Evolutionary conservation across 2,329 filamentous ascomycete species (phyloP).

Genomic region (Aspergillus ibericus): DNA sequence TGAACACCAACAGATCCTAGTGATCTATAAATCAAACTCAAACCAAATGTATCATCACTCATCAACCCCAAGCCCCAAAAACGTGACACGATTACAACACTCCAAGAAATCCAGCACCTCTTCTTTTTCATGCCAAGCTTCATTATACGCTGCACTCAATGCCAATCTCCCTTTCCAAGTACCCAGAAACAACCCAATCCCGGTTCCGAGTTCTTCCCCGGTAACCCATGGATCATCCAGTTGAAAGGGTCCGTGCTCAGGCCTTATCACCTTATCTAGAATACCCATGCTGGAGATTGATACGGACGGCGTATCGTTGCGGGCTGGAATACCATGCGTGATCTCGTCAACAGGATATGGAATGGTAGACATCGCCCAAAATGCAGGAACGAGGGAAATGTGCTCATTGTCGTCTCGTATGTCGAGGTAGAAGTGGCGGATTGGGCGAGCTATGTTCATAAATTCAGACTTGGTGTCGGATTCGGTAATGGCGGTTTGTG

Average conservation of each 20-base stretch:
- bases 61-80: constrained; percentile 5
- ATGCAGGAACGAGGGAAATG: constrained; percentile 18
- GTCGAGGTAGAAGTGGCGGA: constrained; percentile 20
- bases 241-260: constrained; percentile 27
- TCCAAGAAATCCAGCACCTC: constrained; percentile 20
- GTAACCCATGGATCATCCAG: constrained; percentile 46
- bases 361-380: constrained; percentile 22
- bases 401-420: constrained; percentile 23
- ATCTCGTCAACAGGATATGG: constrained; percentile 16
- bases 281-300: constrained; percentile 26
- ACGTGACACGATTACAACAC: constrained; percentile 16
- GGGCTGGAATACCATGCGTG: constrained; percentile 16
- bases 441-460: constrained; percentile 5
- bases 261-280: constrained; percentile 37
- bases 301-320: constrained; percentile 21
- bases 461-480: constrained; percentile 10
- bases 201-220: constrained; percentile 47
- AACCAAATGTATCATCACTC: too few relatives aligned
- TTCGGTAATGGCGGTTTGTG: not conserved
- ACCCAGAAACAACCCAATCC: constrained; percentile 42
- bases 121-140: constrained; percentile 42
- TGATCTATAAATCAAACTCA: too few relatives aligned
- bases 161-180: constrained; percentile 39
- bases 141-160: constrained; percentile 46
- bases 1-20: too few relatives aligned